phyloP scores from a whole-genome alignment of 2,329 filamentous ascomycete species.

The Aspergillus spinulosporus region DNA sequence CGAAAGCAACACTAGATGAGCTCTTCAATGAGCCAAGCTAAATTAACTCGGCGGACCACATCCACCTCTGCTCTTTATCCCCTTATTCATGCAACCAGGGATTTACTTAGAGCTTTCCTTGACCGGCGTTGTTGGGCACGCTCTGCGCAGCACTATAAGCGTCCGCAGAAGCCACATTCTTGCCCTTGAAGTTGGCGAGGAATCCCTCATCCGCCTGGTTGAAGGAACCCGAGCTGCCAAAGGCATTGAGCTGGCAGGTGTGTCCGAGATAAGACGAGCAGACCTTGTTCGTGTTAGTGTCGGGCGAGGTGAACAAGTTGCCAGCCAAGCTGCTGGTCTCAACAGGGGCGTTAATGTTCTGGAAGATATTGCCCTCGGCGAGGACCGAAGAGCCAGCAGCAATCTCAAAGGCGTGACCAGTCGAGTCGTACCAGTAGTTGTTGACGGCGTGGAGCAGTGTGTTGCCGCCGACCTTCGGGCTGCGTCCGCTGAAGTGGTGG shows the following conservation, averaged over 20 bases:
- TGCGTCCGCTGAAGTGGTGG: conserved; percentile 58
- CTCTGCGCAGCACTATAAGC: conserved; percentile 38
- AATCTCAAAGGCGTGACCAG: conserved; percentile 58
- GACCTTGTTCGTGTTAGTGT: conserved; percentile 37
- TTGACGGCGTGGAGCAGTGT: conserved; percentile 60
- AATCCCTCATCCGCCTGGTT: conserved; percentile 49
- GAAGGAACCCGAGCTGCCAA: conserved; percentile 39
- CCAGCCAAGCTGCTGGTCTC: conserved; percentile 38
- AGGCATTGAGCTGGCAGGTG: conserved; percentile 51
- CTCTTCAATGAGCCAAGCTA: no score
- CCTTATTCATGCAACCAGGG: no score
- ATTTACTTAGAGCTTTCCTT: conserved; percentile 44
- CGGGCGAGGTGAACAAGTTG: conserved; percentile 41
- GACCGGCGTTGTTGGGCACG: conserved; percentile 47
- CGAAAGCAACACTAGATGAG: no score
- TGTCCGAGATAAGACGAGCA: conserved; percentile 50
- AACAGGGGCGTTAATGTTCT: conserved; percentile 51
- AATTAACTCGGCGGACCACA: no score
- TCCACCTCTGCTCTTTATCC: no score
- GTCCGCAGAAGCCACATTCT: conserved; percentile 52
- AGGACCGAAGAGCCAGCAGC: conserved; percentile 47
- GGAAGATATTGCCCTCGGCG: conserved; percentile 60
- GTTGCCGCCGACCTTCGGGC: conserved; percentile 57
- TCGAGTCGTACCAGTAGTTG: conserved; percentile 61
- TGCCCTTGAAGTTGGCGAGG: conserved; percentile 53